Conservation (phyloP, 2,329 filamentous ascomycete genomes). For the Cyphellophora europaea region DNA sequence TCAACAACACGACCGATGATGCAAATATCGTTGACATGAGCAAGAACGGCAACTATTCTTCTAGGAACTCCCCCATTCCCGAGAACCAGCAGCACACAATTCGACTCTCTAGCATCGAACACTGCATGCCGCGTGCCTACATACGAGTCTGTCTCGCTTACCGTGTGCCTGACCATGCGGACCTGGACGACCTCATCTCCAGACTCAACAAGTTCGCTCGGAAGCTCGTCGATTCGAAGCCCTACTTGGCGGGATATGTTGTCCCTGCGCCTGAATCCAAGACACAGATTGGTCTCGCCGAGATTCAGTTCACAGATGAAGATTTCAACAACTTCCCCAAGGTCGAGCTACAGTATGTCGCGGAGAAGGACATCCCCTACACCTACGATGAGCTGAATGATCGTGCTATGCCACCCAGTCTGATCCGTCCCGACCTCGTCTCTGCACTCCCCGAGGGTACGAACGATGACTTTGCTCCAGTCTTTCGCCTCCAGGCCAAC, state of each 20-base stretch:
- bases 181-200: slow-evolving; percentile 4
- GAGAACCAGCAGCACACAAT: slow-evolving; percentile 11
- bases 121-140: slow-evolving; percentile 19
- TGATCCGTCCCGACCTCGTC: slow-evolving; percentile 16
- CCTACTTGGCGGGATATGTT: slow-evolving; percentile 17
- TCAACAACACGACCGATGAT: too few relatives aligned
- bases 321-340: slow-evolving; percentile 13
- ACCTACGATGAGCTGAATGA: slow-evolving; percentile 16
- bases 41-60: too few relatives aligned
- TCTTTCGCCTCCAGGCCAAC: slow-evolving; percentile 18
- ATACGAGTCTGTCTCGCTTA: slow-evolving; percentile 19
- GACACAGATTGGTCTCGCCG: slow-evolving; percentile 10
- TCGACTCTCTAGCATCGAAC: slow-evolving; percentile 17
- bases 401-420: slow-evolving; percentile 12
- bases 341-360: slow-evolving; percentile 13
- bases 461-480: slow-evolving; percentile 13
- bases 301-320: slow-evolving; percentile 16
- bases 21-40: too few relatives aligned
- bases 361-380: slow-evolving; percentile 11
- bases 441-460: slow-evolving; percentile 14
- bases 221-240: slow-evolving; percentile 16
- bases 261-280: slow-evolving; percentile 8
- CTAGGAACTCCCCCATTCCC: too few relatives aligned
- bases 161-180: slow-evolving; percentile 7
- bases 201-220: slow-evolving; percentile 13